Conservation (phyloP, 768 basidiomycete species). For the Naganishia onofrii region DNA sequence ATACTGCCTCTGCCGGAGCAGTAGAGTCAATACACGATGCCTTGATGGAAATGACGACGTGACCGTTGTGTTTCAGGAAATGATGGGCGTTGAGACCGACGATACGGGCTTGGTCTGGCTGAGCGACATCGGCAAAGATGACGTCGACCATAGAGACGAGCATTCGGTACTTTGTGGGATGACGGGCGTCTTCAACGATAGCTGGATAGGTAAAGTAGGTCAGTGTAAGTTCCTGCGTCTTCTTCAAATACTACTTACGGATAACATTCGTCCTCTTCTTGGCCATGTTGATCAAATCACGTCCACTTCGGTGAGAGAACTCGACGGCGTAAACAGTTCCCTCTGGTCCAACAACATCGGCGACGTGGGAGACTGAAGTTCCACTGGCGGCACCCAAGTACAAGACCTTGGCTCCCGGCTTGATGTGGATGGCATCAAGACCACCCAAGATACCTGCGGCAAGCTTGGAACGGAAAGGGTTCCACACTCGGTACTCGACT, state of each 20-base stretch:
- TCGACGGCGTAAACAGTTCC: slow-evolving; percentile 98
- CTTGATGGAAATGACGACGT: slow-evolving; percentile 95
- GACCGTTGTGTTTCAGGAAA: slow-evolving; percentile 92
- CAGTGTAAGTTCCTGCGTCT: not conserved
- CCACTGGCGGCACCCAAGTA: slow-evolving; percentile 93
- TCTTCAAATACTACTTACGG: slow-evolving; percentile 46
- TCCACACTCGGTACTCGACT: slow-evolving; percentile 97
- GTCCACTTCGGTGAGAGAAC: slow-evolving; percentile 92
- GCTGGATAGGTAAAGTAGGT: slow-evolving; percentile 43
- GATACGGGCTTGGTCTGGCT: slow-evolving; percentile 98
- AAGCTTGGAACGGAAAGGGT: slow-evolving; percentile 94
- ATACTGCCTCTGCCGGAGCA: slow-evolving; percentile 81
- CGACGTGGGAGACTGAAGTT: slow-evolving; percentile 97
- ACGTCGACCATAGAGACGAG: slow-evolving; percentile 92
- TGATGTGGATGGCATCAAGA: slow-evolving; percentile 86
- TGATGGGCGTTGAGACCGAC: slow-evolving; percentile 86
- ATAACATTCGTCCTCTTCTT: slow-evolving; percentile 99
- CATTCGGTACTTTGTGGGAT: slow-evolving; percentile 97
- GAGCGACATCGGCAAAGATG: slow-evolving; percentile 96
- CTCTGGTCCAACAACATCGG: slow-evolving; percentile 96
- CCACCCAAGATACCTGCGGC: slow-evolving; percentile 96
- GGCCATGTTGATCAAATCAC: slow-evolving; percentile 98
- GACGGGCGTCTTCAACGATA: slow-evolving; percentile 94
- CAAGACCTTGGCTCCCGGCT: slow-evolving; percentile 89
- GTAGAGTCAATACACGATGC: slow-evolving; percentile 98